Evolutionary conservation across 1,284 basidiomycete species (phyloP), one percentile per base, ranked within the genome.

Genomic region (Gymnopus androsaceus): DNA sequence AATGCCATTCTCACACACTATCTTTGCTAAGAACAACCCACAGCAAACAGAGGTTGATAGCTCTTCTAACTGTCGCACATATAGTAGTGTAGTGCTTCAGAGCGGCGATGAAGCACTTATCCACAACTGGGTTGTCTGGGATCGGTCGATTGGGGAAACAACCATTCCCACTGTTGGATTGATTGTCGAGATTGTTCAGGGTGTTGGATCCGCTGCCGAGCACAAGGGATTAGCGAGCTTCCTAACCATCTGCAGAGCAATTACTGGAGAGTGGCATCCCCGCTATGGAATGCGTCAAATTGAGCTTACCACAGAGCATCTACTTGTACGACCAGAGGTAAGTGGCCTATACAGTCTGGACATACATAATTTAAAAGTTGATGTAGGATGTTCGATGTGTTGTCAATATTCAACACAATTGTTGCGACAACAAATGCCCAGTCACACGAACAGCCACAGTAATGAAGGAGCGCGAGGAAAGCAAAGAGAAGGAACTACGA

Each of bases 351-450:
- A 38, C 31, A 17, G 23, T 25, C 34, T 12, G n/a, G 8, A n/a
- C n/a, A 52, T 23, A 12, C 31, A 21, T 30, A 19, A 11, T 31
- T 17, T 19, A 12, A 30, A 15, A 21, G 5, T 21, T 6, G 31
- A 1, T 44, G 15, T 41, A 64, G 63, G 51, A 50, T 45, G 31
- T 61, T 21, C 33, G 57, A 14, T 63, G 60, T 51, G 44, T 56
- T n/a, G 52, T 59, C 2, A 64, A 63, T 47, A 47, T 60, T 19
- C 60, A 63, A 30, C 59, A 63, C 36, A 59, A 60, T 33, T 61
- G 60, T 38, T 34, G 30, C 12, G 58, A 55, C 33, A 57, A 62
- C 31, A 41, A 55, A 9, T 64, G 61, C 41, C 23, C 37, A 27
- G 23, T 42, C 12, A 36, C 42, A 33, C 17, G 37, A 2, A 46